Base-by-base conservation (phyloP, 2,329 filamentous ascomycete genomes). In the Truncatella angustata region DNA sequence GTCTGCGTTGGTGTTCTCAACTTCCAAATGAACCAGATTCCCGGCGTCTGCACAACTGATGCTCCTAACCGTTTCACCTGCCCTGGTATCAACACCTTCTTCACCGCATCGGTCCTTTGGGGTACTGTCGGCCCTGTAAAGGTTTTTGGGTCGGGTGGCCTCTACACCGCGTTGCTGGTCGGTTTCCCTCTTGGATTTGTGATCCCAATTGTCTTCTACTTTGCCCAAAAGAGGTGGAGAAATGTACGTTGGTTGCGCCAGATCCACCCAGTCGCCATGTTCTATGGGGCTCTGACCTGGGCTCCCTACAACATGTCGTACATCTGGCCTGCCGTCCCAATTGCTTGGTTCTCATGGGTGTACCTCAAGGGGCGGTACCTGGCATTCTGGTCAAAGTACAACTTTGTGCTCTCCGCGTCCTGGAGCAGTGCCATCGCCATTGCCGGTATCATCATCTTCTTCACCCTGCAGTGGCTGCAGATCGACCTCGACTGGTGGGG, bases 61-160 rank as follows among this genome's bases (percentile, higher is more conserved):
- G 77, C 78, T 1, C 69, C 70, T 1, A 76, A 75, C 64, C 74
- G 73, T 50, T 72, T 80, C 58, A 76, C 73, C 3, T 82, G 79
- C 59, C 77, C 77, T 11, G 73, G 73, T 12, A 73, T 78, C 58
- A 79, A 78, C 61, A 79, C 76, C 4, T 81, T 81, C 63, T 83
- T 59, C 4, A 57, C 67, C 40, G 44, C 49, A n/a, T 59, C 60
- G 5, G 69, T 75, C 1, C 61, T 73, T 10, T 75, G 72, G 66
- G 73, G 71, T 9, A 72, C 70, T 4, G 63, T 75, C 10, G 70
- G 72, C 1, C 68, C 71, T 7, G 48, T 56, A 36, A 69, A 67
- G 49, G 65, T 74, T 7, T 76, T 70, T 44, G 71, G 71, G 3
- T 50, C 51, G 1, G 64, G 61, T 3, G 67, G 68, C 12, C 66